Evolutionary conservation across 768 basidiomycete genomes (phyloP).

Genomic region (Pleurotus pulmonarius): DNA sequence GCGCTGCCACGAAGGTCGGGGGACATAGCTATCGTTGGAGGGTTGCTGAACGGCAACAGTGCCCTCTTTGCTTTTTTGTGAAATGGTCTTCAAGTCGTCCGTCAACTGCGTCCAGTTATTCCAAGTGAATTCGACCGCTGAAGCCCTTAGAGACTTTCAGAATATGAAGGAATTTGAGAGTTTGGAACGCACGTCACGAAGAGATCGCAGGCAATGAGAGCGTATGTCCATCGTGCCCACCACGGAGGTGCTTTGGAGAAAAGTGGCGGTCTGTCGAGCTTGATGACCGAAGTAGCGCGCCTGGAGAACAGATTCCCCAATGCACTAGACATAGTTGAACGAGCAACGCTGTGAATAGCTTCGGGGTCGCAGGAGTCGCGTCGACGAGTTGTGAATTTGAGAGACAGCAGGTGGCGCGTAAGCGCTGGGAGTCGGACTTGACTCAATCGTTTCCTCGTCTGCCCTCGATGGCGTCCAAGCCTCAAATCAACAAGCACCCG

Average conservation of each 20-base stretch:
- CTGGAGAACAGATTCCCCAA: not conserved
- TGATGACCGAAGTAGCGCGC: not conserved
- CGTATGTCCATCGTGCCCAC: slow-evolving; percentile 27
- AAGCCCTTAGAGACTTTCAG: slow-evolving; percentile 16
- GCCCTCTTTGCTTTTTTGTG: slow-evolving; percentile 13
- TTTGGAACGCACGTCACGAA: slow-evolving; percentile 24
- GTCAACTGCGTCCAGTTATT: slow-evolving; percentile 26
- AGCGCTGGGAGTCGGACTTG: too few species aligned
- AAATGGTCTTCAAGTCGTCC: slow-evolving; percentile 18
- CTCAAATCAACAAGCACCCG: slow-evolving; percentile 12
- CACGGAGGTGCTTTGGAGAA: slow-evolving; percentile 25
- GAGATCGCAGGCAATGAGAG: slow-evolving; percentile 25
- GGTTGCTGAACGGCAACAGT: slow-evolving; percentile 3
- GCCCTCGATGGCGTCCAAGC: not conserved
- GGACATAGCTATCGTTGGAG: slow-evolving; percentile 3
- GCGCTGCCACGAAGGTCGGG: slow-evolving; percentile 32
- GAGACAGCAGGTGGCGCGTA: too few species aligned
- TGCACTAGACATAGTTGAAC: not conserved
- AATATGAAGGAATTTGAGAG: not conserved
- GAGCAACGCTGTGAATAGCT: too few species aligned
- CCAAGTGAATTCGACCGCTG: slow-evolving; percentile 30
- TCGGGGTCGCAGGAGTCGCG: too few species aligned
- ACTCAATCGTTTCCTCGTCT: too few species aligned
- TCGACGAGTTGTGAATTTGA: too few species aligned
- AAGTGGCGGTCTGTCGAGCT: slow-evolving; percentile 18